These are phyloP conservation scores for Amorphotheca resinae DNA, from an alignment of 495 filamentous ascomycete genomes.

Conservation along the genomic window DNA sequence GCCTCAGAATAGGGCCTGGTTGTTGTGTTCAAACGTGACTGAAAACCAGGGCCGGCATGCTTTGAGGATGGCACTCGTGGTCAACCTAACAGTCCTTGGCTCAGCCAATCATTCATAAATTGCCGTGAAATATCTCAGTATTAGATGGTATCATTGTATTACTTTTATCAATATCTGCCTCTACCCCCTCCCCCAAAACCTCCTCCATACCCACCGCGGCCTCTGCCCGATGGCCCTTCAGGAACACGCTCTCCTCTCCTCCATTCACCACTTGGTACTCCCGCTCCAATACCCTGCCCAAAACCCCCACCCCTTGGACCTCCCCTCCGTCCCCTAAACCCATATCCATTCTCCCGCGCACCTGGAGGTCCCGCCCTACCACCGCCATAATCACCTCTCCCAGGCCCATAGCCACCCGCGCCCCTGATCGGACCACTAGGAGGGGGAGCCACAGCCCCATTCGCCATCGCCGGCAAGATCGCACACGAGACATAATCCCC, in stretches of 20 bases:
- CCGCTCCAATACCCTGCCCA: constrained; percentile 20
- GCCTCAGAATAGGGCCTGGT: no score
- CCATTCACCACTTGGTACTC: constrained; percentile 22
- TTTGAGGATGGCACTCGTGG: no score
- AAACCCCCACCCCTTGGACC: constrained; percentile 26
- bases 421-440: constrained; percentile 23
- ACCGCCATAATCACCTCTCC: constrained; percentile 32
- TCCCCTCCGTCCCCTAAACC: constrained; percentile 17
- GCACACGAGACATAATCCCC: constrained; percentile 81
- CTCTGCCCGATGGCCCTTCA: constrained; percentile 18
- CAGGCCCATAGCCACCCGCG: constrained; percentile 28
- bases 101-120: no score
- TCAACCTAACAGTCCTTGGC: no score
- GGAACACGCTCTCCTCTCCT: constrained; percentile 26
- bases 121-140: no score
- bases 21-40: no score
- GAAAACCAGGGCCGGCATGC: no score
- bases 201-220: constrained; percentile 13
- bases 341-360: constrained; percentile 19
- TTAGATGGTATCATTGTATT: constrained; percentile 10
- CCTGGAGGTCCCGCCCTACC: constrained; percentile 24
- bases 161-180: constrained; percentile 10
- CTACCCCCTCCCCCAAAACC: constrained; percentile 11
- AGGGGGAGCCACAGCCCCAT: constrained; percentile 58
- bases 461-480: constrained; percentile 58